phyloP scores from a whole-genome alignment of 108 stramenopile species.

The Conticribra weissflogii region DNA sequence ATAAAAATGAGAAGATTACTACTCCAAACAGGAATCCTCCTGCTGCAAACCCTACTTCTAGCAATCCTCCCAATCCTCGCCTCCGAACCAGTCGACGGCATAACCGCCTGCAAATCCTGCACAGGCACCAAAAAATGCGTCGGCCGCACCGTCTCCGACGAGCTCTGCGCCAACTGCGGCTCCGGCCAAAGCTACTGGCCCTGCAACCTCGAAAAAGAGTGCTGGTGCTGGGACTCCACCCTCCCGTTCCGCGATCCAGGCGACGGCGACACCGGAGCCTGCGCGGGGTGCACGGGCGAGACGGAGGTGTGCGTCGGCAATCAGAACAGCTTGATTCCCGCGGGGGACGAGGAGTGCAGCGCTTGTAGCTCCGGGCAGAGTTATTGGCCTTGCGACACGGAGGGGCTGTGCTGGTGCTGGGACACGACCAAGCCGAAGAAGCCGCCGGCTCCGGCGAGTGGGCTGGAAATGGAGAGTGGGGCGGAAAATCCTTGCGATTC shows the following conservation, averaged over 20 bases:
- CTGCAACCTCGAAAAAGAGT: constrained; percentile 31
- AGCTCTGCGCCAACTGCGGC: constrained; percentile 18
- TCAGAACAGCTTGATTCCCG: constrained; percentile 35
- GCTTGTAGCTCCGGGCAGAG: constrained; percentile 23
- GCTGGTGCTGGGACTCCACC: constrained; percentile 44
- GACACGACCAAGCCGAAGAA: constrained; percentile 42
- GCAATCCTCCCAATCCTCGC: constrained; percentile 8
- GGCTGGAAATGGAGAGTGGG: constrained; percentile 11
- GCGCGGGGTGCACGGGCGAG: constrained; percentile 15
- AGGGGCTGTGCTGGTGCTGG: constrained; percentile 42
- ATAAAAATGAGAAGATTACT: too few species aligned
- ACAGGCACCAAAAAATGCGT: constrained; percentile 19
- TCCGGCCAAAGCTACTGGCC: constrained; percentile 29
- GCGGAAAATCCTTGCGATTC: constrained; percentile 20
- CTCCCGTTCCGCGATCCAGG: constrained; percentile 7
- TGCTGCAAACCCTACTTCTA: too few species aligned
- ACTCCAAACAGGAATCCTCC: too few species aligned
- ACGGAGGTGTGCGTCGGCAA: constrained; percentile 40
- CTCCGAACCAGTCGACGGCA: constrained; percentile 21
- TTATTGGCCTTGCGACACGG: constrained; percentile 41
- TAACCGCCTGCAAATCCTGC: constrained; percentile 26
- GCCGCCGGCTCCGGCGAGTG: constrained; percentile 39
- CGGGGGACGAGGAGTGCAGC: constrained; percentile 27
- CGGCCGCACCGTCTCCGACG: constrained; percentile 33
- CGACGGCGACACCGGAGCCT: constrained; percentile 18